Evolutionary conservation across 1,284 basidiomycete species (phyloP).

Genomic region (Cryptococcus maquisensis): DNA sequence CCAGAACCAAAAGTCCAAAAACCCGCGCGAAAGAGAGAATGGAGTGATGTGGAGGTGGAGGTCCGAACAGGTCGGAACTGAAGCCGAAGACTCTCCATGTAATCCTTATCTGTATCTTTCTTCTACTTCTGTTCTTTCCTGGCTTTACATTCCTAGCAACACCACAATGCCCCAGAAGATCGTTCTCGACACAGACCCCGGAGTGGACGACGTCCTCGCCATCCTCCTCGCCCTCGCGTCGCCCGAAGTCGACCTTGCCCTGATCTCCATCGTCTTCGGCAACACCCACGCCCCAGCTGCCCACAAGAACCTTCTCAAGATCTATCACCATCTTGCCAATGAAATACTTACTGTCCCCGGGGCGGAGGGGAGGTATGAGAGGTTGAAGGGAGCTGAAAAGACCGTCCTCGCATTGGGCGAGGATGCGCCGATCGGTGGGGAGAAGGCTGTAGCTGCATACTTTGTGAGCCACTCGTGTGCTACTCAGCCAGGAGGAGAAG

Average conservation of each 20-base stretch:
- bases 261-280: slow-evolving; percentile 59
- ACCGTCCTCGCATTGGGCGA: slow-evolving; percentile 67
- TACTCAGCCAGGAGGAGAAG: background rate
- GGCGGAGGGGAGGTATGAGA: slow-evolving; percentile 59
- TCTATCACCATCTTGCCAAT: slow-evolving; percentile 65
- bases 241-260: slow-evolving; percentile 13
- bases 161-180: slow-evolving; percentile 34
- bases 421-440: slow-evolving; percentile 69
- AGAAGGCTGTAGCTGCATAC: slow-evolving; percentile 74
- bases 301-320: slow-evolving; percentile 66
- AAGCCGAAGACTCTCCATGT: background rate
- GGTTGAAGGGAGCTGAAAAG: slow-evolving; percentile 55
- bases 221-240: slow-evolving; percentile 48
- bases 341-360: slow-evolving; percentile 62
- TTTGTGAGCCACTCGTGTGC: slow-evolving; percentile 52
- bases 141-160: background rate
- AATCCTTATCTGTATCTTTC: background rate
- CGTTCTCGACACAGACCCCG: slow-evolving; percentile 52
- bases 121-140: background rate
- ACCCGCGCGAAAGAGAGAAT: background rate
- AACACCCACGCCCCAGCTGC: slow-evolving; percentile 60
- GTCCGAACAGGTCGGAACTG: background rate
- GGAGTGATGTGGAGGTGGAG: background rate
- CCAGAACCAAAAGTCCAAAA: background rate
- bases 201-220: slow-evolving; percentile 85